Base-by-base conservation (phyloP, 495 filamentous ascomycete genomes). In the Tuber aestivum region DNA sequence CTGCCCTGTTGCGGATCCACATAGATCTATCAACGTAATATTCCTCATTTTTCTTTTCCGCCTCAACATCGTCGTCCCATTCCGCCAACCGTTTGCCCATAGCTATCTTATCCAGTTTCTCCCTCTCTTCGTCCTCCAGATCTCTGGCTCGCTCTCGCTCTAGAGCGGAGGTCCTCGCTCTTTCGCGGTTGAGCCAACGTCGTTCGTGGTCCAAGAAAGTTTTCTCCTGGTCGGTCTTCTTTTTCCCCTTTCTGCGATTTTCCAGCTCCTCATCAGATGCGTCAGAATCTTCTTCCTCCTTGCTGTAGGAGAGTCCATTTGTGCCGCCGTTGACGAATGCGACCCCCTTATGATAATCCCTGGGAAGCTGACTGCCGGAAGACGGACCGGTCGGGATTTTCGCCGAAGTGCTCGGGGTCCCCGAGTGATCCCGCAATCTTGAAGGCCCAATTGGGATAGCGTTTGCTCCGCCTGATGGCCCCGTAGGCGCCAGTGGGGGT, bases 1-100 rank as follows among this genome's bases (percentile, higher is more conserved):
- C 84, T 0, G 90, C 90, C 41, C 95, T 92, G 77, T 92, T 95
- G 21, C 93, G 89, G 69, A 93, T 89, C 94, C 94, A 99, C 72
- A 89, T 86, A 74, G 89, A 91, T 41, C 89, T 92, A 78, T 99
- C 94, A 56, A 89, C 87, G 84, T 97, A 97, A 84, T 97, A 99
- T 69, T 93, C 90, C 69, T 93, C 89, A 3, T 82, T 82, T 83
- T 93, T 95, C 21, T 90, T 88, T 27, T 85, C 87, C 16, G 89
- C 89, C 84, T 97, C 94, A 1, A 86, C 84, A 79, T 97, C 94
- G 79, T 99, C 95, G 79, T 98, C 90, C 90, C 93, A 99, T n/a
- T 91, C 90, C 76, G 87, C 85, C 27, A 97, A 87, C 41, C 89
- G 85, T 75, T 90, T 89, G n/a, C 91, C 90, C 84, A 93, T 90